phyloP scores from a whole-genome alignment of 164 flowering plant species.

The Macadamia integrifolia region DNA sequence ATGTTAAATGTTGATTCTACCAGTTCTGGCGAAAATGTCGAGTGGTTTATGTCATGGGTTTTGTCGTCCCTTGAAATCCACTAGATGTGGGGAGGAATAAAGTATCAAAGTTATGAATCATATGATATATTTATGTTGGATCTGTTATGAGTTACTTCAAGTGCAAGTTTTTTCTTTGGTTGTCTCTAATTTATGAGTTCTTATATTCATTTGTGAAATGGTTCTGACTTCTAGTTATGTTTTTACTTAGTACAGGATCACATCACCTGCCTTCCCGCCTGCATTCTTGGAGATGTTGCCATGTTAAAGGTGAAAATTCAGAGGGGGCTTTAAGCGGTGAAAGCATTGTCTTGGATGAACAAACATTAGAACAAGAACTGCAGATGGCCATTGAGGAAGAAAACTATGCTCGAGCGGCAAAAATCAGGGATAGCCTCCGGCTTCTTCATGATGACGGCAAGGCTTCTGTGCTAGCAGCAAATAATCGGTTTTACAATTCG shows the following conservation, averaged over 20 bases:
- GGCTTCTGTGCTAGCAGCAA: conserved; percentile 65
- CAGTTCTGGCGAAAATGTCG: no score
- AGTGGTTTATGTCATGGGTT: no score
- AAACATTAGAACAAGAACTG: conserved; percentile 48
- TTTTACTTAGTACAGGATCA: conserved; percentile 32
- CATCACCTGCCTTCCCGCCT: conserved; percentile 10
- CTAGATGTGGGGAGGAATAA: no score
- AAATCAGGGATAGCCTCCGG: conserved; percentile 25
- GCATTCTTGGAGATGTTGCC: conserved; percentile 24
- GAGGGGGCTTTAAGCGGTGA: conserved; percentile 24
- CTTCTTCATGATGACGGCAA: conserved; percentile 70
- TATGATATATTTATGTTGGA: not conserved
- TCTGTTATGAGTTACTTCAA: not conserved
- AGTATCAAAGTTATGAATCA: no score
- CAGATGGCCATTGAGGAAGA: conserved; percentile 71
- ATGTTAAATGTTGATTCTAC: no score
- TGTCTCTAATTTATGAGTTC: not conserved
- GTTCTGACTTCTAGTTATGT: not conserved
- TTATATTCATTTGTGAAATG: no score
- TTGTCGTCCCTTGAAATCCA: no score
- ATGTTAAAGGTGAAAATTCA: conserved; percentile 47
- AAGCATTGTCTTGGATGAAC: no score
- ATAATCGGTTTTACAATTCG: conserved; percentile 68
- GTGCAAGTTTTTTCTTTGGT: not conserved
- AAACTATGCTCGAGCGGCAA: no score